phyloP scores from a whole-genome alignment of 371 early-diverging fungal genomes.

The Syncephalastrum sp. region DNA sequence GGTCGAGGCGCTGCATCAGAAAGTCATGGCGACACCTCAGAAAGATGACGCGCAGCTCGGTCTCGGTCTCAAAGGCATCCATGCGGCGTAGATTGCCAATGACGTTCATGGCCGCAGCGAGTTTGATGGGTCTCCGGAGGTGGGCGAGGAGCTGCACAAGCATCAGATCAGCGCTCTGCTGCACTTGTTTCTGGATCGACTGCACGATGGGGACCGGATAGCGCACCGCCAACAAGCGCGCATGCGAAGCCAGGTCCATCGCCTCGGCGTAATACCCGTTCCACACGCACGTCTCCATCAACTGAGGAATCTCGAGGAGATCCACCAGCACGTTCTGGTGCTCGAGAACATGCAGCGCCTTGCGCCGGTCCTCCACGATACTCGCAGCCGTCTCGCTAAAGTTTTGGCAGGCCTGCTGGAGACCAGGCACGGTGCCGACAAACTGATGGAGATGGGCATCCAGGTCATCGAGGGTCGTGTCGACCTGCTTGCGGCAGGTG shows the following conservation, averaged over 20 bases:
- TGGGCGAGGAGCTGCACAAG: constrained; percentile 68
- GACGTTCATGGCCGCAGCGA: constrained; percentile 76
- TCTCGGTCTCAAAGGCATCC: constrained; percentile 69
- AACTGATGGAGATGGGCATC: constrained; percentile 53
- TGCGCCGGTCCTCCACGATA: constrained; percentile 46
- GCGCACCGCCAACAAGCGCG: constrained; percentile 58
- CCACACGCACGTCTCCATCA: constrained; percentile 82
- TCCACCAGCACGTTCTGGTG: constrained; percentile 63
- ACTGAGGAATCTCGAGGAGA: constrained; percentile 74
- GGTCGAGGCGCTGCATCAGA: constrained; percentile 52
- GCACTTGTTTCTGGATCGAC: constrained; percentile 64
- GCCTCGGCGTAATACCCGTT: constrained; percentile 85
- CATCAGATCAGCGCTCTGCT: constrained; percentile 67
- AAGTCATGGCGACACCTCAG: constrained; percentile 69
- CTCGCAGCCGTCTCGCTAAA: constrained; percentile 35
- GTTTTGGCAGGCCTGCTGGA: constrained; percentile 48
- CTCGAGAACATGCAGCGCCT: constrained; percentile 55
- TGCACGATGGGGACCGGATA: constrained; percentile 60
- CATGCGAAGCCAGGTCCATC: constrained; percentile 78
- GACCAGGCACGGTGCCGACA: constrained; percentile 42
- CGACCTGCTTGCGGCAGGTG: constrained; percentile 55
- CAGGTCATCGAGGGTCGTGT: constrained; percentile 53
- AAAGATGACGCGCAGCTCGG: constrained; percentile 73
- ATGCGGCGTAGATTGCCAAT: constrained; percentile 79
- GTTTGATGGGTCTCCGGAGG: constrained; percentile 71